These are phyloP conservation scores for Umbilicus rupestris DNA, from an alignment of 164 flowering plant species.

Conservation along the genomic window DNA sequence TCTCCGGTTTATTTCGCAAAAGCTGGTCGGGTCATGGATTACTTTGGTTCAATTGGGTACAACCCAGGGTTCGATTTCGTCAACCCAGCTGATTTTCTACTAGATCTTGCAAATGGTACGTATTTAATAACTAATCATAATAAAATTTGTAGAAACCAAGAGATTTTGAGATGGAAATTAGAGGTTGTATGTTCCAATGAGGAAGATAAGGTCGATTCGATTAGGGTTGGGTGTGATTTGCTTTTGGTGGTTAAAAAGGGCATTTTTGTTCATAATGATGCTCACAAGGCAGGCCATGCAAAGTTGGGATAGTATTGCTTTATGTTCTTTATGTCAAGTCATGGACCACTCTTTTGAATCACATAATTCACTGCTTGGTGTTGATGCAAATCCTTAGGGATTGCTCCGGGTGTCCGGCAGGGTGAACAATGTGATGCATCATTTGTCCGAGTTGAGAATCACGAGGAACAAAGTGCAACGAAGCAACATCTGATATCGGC, in stretches of 20 bases:
- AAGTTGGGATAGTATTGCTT: not conserved
- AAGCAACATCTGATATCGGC: conserved; percentile 49
- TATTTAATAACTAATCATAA: no score
- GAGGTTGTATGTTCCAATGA: not conserved
- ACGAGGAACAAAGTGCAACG: conserved; percentile 40
- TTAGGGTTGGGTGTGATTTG: no score
- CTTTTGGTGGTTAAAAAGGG: not conserved
- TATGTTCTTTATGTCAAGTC: not conserved
- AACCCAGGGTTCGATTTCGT: conserved; percentile 35
- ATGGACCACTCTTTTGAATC: not conserved
- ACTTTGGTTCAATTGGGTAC: conserved; percentile 56
- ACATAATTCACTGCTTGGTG: no score
- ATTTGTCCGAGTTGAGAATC: conserved; percentile 27
- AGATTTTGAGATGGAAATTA: no score
- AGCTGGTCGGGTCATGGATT: conserved; percentile 50
- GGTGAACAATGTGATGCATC: conserved; percentile 26
- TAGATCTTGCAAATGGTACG: conserved; percentile 91
- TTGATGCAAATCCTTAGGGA: conserved; percentile 27
- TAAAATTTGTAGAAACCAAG: no score
- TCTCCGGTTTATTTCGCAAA: conserved; percentile 60
- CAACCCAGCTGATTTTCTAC: conserved; percentile 86
- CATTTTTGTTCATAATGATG: no score
- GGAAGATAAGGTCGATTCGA: not conserved
- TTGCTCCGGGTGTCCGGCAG: conserved; percentile 39
- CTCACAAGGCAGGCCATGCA: not conserved